Evolutionary conservation across 2,329 filamentous ascomycete genomes (phyloP).

Genomic region (Aspergillus sp.): DNA sequence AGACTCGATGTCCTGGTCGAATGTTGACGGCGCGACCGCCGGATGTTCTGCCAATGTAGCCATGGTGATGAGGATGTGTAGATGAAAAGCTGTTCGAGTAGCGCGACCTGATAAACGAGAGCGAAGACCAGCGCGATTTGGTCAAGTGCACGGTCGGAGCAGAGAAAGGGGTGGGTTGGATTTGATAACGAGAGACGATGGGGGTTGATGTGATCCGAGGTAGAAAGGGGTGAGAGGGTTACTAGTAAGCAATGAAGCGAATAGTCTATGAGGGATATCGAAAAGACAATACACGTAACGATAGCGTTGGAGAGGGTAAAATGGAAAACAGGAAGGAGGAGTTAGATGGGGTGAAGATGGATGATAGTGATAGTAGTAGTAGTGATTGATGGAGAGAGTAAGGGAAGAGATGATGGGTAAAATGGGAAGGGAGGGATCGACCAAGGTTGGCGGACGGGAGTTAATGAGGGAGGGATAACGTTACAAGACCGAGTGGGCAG

Average conservation of each 20-base stretch:
- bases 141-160: neutral
- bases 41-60: constrained; percentile 40
- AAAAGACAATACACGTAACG: neutral
- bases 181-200: constrained; percentile 10
- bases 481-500: neutral
- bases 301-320: neutral
- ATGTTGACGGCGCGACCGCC: constrained; percentile 31
- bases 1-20: constrained; percentile 49
- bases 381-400: neutral
- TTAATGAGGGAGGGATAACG: constrained; percentile 12
- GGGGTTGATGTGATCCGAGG: neutral
- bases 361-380: neutral
- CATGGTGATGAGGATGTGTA: constrained; percentile 25
- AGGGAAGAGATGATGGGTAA: neutral
- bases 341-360: neutral
- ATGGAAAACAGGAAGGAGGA: neutral
- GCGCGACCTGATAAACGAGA: constrained; percentile 1
- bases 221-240: neutral
- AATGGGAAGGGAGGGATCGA: constrained; percentile 13
- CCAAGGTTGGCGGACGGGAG: constrained; percentile 8
- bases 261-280: constrained; percentile 2
- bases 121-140: neutral
- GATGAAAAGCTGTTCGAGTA: neutral
- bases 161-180: neutral
- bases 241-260: neutral